Evolutionary conservation across 768 basidiomycete species (phyloP).

Genomic region (Termitomyces sp.): DNA sequence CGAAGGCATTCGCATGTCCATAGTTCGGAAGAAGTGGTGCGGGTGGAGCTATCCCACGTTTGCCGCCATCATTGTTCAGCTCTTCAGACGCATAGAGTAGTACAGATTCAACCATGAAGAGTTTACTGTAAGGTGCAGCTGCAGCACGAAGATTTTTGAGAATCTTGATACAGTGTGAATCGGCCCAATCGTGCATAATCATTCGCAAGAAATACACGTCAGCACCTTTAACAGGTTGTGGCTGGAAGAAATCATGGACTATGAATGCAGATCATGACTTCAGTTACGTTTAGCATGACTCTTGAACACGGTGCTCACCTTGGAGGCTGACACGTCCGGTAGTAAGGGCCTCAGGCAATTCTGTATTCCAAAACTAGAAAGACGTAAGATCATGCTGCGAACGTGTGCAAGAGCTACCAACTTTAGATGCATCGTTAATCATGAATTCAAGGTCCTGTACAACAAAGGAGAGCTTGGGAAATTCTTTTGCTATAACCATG

Average conservation of each 20-base stretch:
- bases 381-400: background rate
- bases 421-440: background rate
- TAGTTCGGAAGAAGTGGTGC: background rate
- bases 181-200: constrained; percentile 8
- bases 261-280: background rate
- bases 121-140: background rate
- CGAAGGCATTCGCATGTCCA: background rate
- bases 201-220: constrained; percentile 5
- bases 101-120: constrained; percentile 3
- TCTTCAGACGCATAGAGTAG: background rate
- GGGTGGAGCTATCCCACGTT: background rate
- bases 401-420: background rate
- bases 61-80: background rate
- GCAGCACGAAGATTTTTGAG: constrained; percentile 3
- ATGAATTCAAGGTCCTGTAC: constrained; percentile 8
- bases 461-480: constrained; percentile 1
- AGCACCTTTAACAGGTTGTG: constrained; percentile 8
- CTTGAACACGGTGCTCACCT: background rate
- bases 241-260: constrained; percentile 8
- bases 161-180: background rate
- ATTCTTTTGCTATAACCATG: background rate
- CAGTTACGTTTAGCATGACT: background rate
- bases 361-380: constrained; percentile 4
- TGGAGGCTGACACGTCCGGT: background rate
- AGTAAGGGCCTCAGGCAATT: background rate